Conservation (phyloP, 495 filamentous ascomycete species). For the Symbiotaphrina buchneri region DNA sequence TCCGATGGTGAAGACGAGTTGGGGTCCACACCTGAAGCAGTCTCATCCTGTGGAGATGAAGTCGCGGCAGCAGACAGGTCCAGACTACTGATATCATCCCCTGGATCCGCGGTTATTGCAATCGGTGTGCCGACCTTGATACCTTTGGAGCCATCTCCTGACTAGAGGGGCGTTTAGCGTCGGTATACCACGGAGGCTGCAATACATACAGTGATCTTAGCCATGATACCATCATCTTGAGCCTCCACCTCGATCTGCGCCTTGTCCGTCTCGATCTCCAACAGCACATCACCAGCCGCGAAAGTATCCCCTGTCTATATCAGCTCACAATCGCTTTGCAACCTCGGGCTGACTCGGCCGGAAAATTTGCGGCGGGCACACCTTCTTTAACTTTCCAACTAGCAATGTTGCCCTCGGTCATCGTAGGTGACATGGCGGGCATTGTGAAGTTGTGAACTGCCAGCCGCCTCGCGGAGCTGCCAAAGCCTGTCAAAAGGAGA, state of each 20-base stretch:
- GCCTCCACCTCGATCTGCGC: slow-evolving; percentile 83
- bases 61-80: slow-evolving; percentile 23
- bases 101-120: slow-evolving; percentile 50
- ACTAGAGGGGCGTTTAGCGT: slow-evolving; percentile 8
- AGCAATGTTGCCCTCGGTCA: slow-evolving; percentile 70
- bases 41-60: slow-evolving; percentile 14
- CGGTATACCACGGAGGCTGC: neutral
- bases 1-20: slow-evolving; percentile 10
- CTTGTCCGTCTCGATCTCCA: slow-evolving; percentile 80
- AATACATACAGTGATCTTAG: slow-evolving; percentile 41
- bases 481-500: slow-evolving; percentile 26
- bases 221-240: slow-evolving; percentile 56
- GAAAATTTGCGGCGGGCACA: slow-evolving; percentile 7
- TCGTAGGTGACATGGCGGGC: slow-evolving; percentile 70
- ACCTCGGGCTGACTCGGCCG: too few relatives aligned
- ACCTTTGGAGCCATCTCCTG: slow-evolving; percentile 43
- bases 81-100: slow-evolving; percentile 46
- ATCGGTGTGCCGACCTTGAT: slow-evolving; percentile 53
- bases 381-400: slow-evolving; percentile 61
- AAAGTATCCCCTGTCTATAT: slow-evolving; percentile 39
- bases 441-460: slow-evolving; percentile 64
- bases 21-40: slow-evolving; percentile 6
- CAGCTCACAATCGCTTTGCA: too few relatives aligned
- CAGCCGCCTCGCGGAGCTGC: slow-evolving; percentile 27
- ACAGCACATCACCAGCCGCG: slow-evolving; percentile 52